A percentile compares a stretch with the other conserved stretches of the same genome.
These are phyloP conservation scores for Parasarocladium wereldwijsianum DNA, from an alignment of 2,329 filamentous ascomycete genomes.

Conservation along the genomic window DNA sequence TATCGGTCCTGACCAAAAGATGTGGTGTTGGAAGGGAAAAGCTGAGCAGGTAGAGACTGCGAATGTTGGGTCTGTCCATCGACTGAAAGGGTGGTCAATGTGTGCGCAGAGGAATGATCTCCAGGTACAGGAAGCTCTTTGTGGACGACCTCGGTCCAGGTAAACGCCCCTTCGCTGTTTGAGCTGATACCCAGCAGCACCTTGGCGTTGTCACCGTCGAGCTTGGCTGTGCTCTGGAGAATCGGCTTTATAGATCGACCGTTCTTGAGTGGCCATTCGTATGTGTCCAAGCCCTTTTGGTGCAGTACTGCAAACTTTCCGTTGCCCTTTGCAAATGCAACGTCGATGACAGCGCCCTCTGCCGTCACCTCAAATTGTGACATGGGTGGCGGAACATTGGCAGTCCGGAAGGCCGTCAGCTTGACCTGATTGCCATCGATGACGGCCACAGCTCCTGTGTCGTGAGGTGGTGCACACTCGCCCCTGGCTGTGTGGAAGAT, in stretches of 20 bases:
- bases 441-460: conserved; percentile 67
- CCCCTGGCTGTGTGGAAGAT: conserved; percentile 55
- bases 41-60: conserved; percentile 7
- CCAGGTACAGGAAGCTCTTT: conserved; percentile 11
- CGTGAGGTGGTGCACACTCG: conserved; percentile 53
- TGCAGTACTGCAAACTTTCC: conserved; percentile 60
- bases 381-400: conserved; percentile 90
- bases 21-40: too few relatives aligned
- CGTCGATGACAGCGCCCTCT: conserved; percentile 52
- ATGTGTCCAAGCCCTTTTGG: conserved; percentile 49
- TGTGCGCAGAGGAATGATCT: not conserved
- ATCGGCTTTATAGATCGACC: conserved; percentile 31
- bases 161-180: conserved; percentile 13
- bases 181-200: conserved; percentile 19
- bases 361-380: conserved; percentile 58
- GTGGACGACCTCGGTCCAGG: conserved; percentile 12
- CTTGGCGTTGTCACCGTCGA: conserved; percentile 4
- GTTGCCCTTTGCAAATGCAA: conserved; percentile 54
- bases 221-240: conserved; percentile 15
- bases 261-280: conserved; percentile 50
- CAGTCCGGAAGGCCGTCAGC: conserved; percentile 68
- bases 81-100: too few relatives aligned
- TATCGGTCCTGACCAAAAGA: conserved; percentile 23
- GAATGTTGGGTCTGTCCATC: too few relatives aligned
- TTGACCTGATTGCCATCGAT: conserved; percentile 72